Evolutionary conservation across 345 rosid genomes (phyloP), one percentile per base, ranked within the genome.

Genomic region (Turritis glabra): DNA sequence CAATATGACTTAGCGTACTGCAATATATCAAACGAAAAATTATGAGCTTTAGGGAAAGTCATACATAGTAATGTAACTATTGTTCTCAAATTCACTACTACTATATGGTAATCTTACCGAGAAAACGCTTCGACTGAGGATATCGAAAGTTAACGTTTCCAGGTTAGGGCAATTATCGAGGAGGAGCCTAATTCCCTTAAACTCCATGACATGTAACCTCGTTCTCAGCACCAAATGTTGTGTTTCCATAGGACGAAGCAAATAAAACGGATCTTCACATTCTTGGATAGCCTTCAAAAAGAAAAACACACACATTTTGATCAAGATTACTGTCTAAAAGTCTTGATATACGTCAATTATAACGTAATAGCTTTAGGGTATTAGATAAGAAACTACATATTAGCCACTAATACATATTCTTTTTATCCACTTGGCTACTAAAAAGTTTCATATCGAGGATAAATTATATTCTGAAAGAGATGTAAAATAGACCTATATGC

Each of bases 101-200:
- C 11, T 35, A 35, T 25, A 32, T n/a, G 10, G 8, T 57, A 32
- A 17, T 10, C 23, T 17, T 57, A 57, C 62, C 41, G 19, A 26
- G 29, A 7, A 26, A 26, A 26, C 3, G 19, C 32, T 53, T 53
- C 29, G 33, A 26, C 5, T 0, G 0, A 53, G 19, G 19, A 26
- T 14, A 14, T 53, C 51, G 0, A 60, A 25, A 17, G 68, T 71
- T 46, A 71, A 14, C 2, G 68, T 71, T 26, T 50, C 51, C 3
- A 86, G 48, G 2, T 12, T 1, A 2, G 63, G 84, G 19, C 79
- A 83, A 19, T 82, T 80, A 1, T 59, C 18, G 0, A 86, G 64
- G 67, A 88, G 44, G 62, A 85, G 79, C 15, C 32, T 76, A 22
- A 86, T 76, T 5, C 89, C 90, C 10, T 66, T 46, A 10, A 69